phyloP scores from a whole-genome alignment of 305 asterid genomes.

The Fraxinus latifolia region DNA sequence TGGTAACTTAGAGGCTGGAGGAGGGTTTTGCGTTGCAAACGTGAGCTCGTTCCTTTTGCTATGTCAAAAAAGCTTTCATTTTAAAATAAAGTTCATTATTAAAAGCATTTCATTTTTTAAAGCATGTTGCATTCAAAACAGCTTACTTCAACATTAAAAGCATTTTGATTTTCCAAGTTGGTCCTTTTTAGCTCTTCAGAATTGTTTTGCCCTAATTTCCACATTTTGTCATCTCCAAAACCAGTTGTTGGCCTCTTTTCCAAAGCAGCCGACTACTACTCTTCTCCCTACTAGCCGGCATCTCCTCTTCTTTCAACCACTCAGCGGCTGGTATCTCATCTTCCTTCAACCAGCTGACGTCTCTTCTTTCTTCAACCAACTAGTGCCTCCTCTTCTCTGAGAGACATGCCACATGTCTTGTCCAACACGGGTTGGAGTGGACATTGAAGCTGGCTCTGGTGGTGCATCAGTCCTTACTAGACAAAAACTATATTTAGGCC shows the following conservation, averaged over 20 bases:
- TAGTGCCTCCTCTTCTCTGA: not conserved
- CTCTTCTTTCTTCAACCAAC: not conserved
- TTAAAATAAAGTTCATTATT: not conserved
- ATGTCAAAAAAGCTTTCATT: not conserved
- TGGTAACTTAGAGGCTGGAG: not conserved
- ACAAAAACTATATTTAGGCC: not conserved
- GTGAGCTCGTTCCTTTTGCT: not conserved
- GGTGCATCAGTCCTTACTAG: not conserved
- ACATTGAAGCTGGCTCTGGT: not conserved
- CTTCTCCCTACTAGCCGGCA: not conserved
- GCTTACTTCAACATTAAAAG: not conserved
- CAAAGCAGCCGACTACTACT: not conserved
- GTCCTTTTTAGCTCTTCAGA: not conserved
- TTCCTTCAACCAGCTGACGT: not conserved
- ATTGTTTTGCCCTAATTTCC: not conserved
- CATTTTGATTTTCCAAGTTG: not conserved
- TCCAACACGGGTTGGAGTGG: not conserved
- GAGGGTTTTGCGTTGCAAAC: not conserved
- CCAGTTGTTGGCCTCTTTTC: not conserved
- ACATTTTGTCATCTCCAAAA: not conserved
- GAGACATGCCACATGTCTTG: not conserved
- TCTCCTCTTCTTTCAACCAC: not conserved
- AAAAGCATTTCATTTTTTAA: not conserved
- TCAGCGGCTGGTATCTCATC: not conserved
- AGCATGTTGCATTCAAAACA: not conserved